Base-by-base conservation (phyloP, 306 rosid genomes). In the Prunus campanulata region DNA sequence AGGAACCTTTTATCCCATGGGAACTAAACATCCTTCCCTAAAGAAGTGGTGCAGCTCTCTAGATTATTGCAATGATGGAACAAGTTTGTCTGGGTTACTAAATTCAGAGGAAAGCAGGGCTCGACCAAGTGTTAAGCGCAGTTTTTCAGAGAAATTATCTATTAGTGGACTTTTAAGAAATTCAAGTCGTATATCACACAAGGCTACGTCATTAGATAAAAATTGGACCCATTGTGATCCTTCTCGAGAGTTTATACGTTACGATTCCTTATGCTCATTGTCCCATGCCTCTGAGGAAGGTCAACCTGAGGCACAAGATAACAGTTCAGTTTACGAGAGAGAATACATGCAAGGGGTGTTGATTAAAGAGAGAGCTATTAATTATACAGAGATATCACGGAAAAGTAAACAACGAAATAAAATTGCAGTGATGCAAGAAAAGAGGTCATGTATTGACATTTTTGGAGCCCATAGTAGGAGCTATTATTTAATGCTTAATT, bases 331-430 rank as follows among this genome's bases (percentile, higher is more conserved):
- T 70, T 89, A 80, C 11, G 99, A 89, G 79, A 86, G 97, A 85
- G 99, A 95, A 78, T 95, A 95, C 74, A 78, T 92, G 90, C 99
- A 92, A 83, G 99, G 98, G 81, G 97, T 95, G 77, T 79, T 95
- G 56, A 91, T 83, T 19, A 84, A 80, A 82, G 99, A 95, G 88
- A 88, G 83, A 86, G 22, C 65, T 27, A 82, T 83, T 78, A 81
- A 78, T 39, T 73, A 55, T 74, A 71, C 87, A 6, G 97, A 81
- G 77, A 68, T 73, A 51, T 44, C 84, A 32, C 71, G 51, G 56
- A 83, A 85, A 79, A 79, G 78, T 68, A 89, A 85, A 78, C 80
- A 79, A 73, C 86, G 44, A 42, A 89, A 82, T 83, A 86, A 80
- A 59, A 71, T 87, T 79, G 75, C 60, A 48, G 67, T 71, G 61